Evolutionary conservation across 23 red algal genomes (phyloP).

Genomic region (Gracilaria vermiculophylla): DNA sequence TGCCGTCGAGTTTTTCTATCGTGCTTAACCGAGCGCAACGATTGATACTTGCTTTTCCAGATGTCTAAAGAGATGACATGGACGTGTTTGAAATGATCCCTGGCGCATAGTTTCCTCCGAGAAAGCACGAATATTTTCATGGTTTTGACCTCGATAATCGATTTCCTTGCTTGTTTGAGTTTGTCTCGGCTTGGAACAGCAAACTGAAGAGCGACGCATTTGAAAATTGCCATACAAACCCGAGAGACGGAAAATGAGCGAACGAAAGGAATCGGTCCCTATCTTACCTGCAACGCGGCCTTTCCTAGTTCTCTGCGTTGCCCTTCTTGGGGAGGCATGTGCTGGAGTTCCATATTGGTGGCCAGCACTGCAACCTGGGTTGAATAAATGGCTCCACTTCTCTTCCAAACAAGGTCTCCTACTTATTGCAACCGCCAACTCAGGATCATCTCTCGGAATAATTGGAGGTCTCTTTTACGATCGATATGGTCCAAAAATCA

Average conservation of each 20-base stretch:
- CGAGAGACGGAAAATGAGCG: neutral
- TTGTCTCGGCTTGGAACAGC: no score
- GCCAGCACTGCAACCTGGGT: constrained; percentile 43
- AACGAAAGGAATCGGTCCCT: neutral
- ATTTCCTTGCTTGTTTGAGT: no score
- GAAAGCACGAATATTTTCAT: no score
- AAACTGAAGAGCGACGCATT: no score
- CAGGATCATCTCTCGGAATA: constrained; percentile 46
- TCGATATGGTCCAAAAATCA: constrained; percentile 17
- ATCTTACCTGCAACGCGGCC: constrained; percentile 8
- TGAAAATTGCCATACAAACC: neutral
- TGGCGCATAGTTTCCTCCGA: neutral
- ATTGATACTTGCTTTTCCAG: no score
- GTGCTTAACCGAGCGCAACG: no score
- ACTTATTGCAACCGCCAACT: constrained; percentile 39
- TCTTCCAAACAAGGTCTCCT: neutral
- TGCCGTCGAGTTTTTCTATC: no score
- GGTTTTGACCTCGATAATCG: no score
- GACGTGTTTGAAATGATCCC: no score
- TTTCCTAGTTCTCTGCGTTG: constrained; percentile 32
- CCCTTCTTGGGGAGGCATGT: constrained; percentile 16
- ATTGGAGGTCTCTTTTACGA: constrained; percentile 43
- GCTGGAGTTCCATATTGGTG: constrained; percentile 54
- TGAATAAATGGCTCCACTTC: constrained; percentile 37
- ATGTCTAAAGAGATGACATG: no score